These are phyloP conservation scores for Paecilomyces dactylethromorphus DNA, from an alignment of 2,329 filamentous ascomycete genomes.

Conservation along the genomic window DNA sequence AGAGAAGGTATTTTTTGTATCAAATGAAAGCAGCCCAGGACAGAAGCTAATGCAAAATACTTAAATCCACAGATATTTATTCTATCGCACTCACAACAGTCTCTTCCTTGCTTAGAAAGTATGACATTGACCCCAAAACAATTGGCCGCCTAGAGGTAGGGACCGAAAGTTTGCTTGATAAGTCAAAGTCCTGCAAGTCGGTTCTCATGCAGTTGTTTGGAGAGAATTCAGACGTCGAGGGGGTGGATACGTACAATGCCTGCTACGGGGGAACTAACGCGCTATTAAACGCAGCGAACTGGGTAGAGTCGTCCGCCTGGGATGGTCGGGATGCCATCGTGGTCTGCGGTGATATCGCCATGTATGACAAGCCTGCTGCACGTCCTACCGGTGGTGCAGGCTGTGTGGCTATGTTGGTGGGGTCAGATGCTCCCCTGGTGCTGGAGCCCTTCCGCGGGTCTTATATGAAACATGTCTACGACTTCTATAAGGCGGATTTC, in stretches of 20 bases:
- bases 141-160: conserved; percentile 79
- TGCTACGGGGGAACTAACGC: conserved; percentile 85
- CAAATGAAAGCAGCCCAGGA: no score
- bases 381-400: conserved; percentile 76
- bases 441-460: conserved; percentile 70
- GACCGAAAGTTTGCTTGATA: conserved; percentile 79
- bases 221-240: conserved; percentile 77
- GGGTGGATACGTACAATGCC: conserved; percentile 75
- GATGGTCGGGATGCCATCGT: conserved; percentile 77
- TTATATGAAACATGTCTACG: conserved; percentile 79
- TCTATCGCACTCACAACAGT: conserved; percentile 73
- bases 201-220: conserved; percentile 82
- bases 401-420: conserved; percentile 70
- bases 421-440: conserved; percentile 69
- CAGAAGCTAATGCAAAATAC: no score
- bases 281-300: conserved; percentile 76
- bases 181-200: conserved; percentile 86
- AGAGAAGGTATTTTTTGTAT: no score
- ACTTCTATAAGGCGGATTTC: conserved; percentile 86
- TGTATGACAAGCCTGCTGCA: conserved; percentile 77
- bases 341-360: conserved; percentile 73
- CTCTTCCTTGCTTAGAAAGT: conserved; percentile 73
- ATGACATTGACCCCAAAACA: conserved; percentile 71
- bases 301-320: conserved; percentile 82
- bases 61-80: conserved; percentile 74